These are phyloP conservation scores for Kwoniella sp. DNA, from an alignment of 768 basidiomycete genomes.

Conservation along the genomic window DNA sequence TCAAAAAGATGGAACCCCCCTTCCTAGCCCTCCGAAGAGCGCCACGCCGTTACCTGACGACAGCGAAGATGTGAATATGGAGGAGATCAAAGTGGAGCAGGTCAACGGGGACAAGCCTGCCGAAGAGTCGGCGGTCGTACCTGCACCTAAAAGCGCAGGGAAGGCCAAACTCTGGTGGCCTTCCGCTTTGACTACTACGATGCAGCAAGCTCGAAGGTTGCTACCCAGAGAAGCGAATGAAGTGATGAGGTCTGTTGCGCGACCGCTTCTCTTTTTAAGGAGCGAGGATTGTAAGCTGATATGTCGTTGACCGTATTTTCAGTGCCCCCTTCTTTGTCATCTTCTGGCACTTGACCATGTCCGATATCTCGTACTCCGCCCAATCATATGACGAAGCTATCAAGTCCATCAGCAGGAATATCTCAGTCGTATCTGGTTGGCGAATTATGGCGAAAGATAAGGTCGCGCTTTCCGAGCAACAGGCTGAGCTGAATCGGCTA, in stretches of 20 bases:
- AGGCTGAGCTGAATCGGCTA: slow-evolving; percentile 34
- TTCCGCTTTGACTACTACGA: slow-evolving; percentile 69
- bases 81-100: slow-evolving; percentile 16
- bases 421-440: slow-evolving; percentile 40
- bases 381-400: slow-evolving; percentile 78
- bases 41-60: slow-evolving; percentile 12
- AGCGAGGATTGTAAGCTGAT: too few species aligned
- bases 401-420: slow-evolving; percentile 54
- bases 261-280: too few species aligned
- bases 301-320: too few species aligned
- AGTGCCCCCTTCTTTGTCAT: slow-evolving; percentile 92
- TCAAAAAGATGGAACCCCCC: slow-evolving; percentile 8
- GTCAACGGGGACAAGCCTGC: slow-evolving; percentile 22
- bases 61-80: slow-evolving; percentile 25
- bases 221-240: slow-evolving; percentile 69
- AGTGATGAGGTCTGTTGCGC: slow-evolving; percentile 20
- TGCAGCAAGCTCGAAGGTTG: slow-evolving; percentile 73
- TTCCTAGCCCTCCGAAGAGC: slow-evolving; percentile 11
- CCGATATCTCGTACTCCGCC: slow-evolving; percentile 79
- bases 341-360: slow-evolving; percentile 94
- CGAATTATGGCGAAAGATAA: slow-evolving; percentile 21
- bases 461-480: slow-evolving; percentile 22
- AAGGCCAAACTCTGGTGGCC: slow-evolving; percentile 63
- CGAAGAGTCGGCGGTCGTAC: background rate
- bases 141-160: slow-evolving; percentile 6